Percentiles rank a stretch among this genome's conserved stretches.
These are phyloP conservation scores for Coemansia sp. DNA, from an alignment of 192 early-diverging fungal genomes.

Conservation along the genomic window DNA sequence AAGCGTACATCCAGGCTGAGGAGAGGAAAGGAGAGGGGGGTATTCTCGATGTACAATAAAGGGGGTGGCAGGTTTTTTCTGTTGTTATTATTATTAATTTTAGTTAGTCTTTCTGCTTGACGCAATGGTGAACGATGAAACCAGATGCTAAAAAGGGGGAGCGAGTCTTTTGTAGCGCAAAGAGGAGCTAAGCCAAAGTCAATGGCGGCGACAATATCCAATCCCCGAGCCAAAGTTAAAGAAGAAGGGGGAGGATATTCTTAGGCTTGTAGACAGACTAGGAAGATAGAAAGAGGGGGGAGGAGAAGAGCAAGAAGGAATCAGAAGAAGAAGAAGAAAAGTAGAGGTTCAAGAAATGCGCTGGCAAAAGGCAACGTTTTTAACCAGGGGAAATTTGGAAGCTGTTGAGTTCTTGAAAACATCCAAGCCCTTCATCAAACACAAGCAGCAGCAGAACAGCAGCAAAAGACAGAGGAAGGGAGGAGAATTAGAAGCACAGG, in stretches of 20 bases:
- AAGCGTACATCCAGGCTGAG: not conserved
- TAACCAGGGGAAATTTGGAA: not conserved
- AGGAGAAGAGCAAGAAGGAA: not conserved
- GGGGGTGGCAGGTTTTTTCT: too few species aligned
- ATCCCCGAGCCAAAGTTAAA: not conserved
- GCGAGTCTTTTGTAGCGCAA: not conserved
- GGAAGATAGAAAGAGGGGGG: not conserved
- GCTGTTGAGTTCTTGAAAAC: not conserved
- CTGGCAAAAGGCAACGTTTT: constrained; percentile 3
- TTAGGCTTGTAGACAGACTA: not conserved
- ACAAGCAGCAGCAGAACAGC: not conserved
- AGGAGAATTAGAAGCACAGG: not conserved
- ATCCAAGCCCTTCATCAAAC: too few species aligned
- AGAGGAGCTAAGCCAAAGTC: not conserved
- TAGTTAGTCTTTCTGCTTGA: not conserved
- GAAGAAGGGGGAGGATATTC: not conserved
- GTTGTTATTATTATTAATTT: not conserved
- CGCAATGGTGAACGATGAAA: not conserved
- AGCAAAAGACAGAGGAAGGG: not conserved
- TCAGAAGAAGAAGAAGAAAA: not conserved
- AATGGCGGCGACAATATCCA: not conserved
- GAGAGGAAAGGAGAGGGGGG: too few species aligned
- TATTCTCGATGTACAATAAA: not conserved
- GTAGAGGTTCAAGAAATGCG: not conserved
- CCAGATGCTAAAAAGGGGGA: not conserved